Evolutionary conservation across 1,139 yeast species (phyloP).

Genomic region (Lodderomyces beijingensis): DNA sequence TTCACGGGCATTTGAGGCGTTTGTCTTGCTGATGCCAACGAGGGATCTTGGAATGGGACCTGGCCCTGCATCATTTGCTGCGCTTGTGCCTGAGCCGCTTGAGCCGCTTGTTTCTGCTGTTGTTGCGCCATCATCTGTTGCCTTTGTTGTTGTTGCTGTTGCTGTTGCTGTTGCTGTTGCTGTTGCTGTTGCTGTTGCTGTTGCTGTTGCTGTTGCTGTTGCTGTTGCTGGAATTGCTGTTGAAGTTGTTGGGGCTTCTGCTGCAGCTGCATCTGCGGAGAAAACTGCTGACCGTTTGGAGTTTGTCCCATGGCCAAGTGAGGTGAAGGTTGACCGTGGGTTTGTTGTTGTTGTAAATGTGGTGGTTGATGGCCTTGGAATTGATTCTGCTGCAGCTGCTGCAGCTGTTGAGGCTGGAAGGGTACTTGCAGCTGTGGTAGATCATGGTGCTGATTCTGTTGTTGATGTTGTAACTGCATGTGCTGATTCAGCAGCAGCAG

Average conservation of each 20-base stretch:
- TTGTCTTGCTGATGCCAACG: slow-evolving; percentile 4
- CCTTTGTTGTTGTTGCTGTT: not conserved
- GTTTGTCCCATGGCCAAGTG: not conserved
- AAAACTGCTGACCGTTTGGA: not conserved
- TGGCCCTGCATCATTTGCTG: not conserved
- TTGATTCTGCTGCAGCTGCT: slow-evolving; percentile 2
- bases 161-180: not conserved
- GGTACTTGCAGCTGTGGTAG: slow-evolving; percentile 6
- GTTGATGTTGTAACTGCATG: slow-evolving; percentile 5
- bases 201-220: slow-evolving; percentile 1
- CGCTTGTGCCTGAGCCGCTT: too few species aligned
- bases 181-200: not conserved
- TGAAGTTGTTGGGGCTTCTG: too few species aligned
- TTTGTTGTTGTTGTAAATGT: slow-evolving; percentile 4
- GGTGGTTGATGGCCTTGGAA: not conserved
- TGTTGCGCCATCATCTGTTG: slow-evolving; percentile 1
- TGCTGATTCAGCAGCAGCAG: slow-evolving; percentile 6
- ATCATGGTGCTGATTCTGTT: slow-evolving; percentile 10
- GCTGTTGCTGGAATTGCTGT: slow-evolving; percentile 1
- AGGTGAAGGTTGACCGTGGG: not conserved
- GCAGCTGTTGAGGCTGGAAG: slow-evolving; percentile 9
- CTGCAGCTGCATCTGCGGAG: not conserved
- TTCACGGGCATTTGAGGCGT: slow-evolving; percentile 7
- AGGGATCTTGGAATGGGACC: slow-evolving; percentile 1
- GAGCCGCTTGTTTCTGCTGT: not conserved